Conservation (phyloP, 1,139 yeast species). For the Meyerozyma smithsonii region DNA sequence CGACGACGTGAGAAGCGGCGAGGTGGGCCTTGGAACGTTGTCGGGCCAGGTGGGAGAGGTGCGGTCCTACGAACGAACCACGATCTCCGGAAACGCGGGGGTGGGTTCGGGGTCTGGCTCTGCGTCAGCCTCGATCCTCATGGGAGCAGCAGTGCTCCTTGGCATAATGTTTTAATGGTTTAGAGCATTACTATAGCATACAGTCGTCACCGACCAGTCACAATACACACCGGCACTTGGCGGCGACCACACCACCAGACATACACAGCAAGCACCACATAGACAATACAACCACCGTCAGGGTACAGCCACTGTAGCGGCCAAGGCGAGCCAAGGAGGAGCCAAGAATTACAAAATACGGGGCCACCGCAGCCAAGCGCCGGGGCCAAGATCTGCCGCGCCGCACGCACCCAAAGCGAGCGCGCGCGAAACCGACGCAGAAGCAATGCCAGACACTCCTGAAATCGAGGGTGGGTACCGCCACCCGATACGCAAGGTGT, state of each 20-base stretch:
- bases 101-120: background rate
- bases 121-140: conserved; percentile 9
- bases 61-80: conserved; percentile 36
- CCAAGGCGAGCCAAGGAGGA: background rate
- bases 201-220: no score
- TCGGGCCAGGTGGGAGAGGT: conserved; percentile 54
- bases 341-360: background rate
- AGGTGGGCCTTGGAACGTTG: conserved; percentile 49
- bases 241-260: no score
- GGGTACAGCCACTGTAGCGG: no score
- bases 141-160: conserved; percentile 9
- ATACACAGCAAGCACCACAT: no score
- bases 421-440: no score
- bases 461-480: background rate
- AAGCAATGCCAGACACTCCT: background rate
- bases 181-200: background rate
- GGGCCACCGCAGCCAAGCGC: background rate
- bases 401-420: no score
- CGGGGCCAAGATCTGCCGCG: background rate
- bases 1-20: conserved; percentile 22
- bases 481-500: conserved; percentile 1
- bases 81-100: conserved; percentile 13
- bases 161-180: conserved; percentile 12
- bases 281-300: no score
- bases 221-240: no score